Base-by-base conservation (phyloP, 345 rosid genomes). In the Punica granatum region DNA sequence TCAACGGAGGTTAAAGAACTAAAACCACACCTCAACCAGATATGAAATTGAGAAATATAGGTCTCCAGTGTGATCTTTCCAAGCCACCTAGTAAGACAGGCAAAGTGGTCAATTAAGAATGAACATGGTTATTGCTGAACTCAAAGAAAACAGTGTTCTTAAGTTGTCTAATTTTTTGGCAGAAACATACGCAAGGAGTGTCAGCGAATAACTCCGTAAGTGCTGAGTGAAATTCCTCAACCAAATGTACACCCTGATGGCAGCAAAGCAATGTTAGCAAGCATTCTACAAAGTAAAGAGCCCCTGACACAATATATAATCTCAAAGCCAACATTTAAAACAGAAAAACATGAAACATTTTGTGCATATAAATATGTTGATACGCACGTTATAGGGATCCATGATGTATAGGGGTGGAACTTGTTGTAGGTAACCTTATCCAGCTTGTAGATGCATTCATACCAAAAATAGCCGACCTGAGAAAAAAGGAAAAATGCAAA, bases 351-450 rank as follows among this genome's bases (percentile, higher is more conserved):
- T 26, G 28, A 59, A 6, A 48, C 12, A 26, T 51, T 32, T 18
- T 46, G 61, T 16, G 12, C 3, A 6, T 32, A 64, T 33, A 65
- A 63, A 53, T 16, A 65, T 41, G 31, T 62, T 28, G 67, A 66
- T 32, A 82, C 95, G 64, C 69, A 94, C 98, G 96, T 91, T 69
- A 94, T 94, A n/a, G 98, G 99, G 63, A 94, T 94, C 99, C 98
- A 94, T 25, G 99, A 94, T 72, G 99, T 89, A 80, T 94, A 94
- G 6, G 99, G 99, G 68, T 94, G 99, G 78, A 79, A 84, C 85
- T 83, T 88, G 88, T 94, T 94, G 86, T 94, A 94, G 43, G 95
- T 49, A 67, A 86, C 86, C 77, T 88, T 91, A 76, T 94, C 99
- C 76, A 94, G 77, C 84, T 79, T 94, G 90, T 94, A 94, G 59